Evolutionary conservation across 1,139 yeast genomes (phyloP), one percentile per base, ranked within the genome.

Genomic region (Yamadazyma conglobata): DNA sequence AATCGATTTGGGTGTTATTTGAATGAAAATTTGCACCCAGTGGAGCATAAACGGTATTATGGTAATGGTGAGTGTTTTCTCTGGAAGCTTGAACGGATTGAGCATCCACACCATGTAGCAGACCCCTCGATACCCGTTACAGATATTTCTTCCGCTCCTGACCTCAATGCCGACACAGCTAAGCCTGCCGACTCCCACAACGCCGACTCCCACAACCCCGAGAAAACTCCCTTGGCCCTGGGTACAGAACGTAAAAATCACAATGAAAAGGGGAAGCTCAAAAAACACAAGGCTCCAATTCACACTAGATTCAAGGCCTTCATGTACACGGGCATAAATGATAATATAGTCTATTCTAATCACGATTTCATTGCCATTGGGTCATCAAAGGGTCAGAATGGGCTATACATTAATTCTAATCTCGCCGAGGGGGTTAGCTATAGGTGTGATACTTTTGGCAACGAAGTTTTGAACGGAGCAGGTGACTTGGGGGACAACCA

Each of bases 51-150:
- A 48, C 67, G 88, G 35, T 91, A 80, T 57, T 84, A 80, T 46
- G 98, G 98, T 2, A 89, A 88, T 55, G 96, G 97, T 1, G 96
- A 91, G 54, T 87, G 97, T 49, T 88, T 89, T 47, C 66, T 91
- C 20, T 91, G 96, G 96, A 85, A 83, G 47, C 52, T 70, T 21
- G 82, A 77, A 38, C 52, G 46, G 22, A 64, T 38, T 9, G 16
- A 11, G 6, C 25, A 10, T 15, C 5, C 12, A 12, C 18, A n/a
- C 4, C 13, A 9, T 5, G 16, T 14, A 10, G 10, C 9, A 18
- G 17, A 19, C 10, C 15, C 13, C 9, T 6, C 24, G 13, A 15
- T 11, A 10, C 13, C 24, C 13, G 13, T 11, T 11, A 11, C 13
- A 22, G 15, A 22, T 6, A n/a, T n/a, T n/a, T n/a, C n/a, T n/a